Evolutionary conservation across 2,329 filamentous ascomycete species (phyloP), one percentile per base, ranked within the genome.

Genomic region (Xylariomycetidae sp.): DNA sequence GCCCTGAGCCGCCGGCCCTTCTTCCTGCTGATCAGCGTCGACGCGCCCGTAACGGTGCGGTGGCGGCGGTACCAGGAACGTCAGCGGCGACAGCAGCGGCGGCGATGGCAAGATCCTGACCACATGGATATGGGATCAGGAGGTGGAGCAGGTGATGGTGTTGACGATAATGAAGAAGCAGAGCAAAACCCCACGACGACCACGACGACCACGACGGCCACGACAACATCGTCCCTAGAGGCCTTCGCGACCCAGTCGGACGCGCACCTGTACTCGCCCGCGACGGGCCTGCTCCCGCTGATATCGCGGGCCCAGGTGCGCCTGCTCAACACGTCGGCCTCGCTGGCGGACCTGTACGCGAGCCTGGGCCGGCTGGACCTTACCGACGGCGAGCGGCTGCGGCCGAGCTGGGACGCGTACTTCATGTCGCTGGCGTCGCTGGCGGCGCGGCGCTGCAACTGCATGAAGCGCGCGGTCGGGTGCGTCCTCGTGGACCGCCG

Each of bases 341-440:
- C 82, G 16, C 63, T 94, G 2, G 66, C 77, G 8, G 74, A 83
- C 46, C 72, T 97, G 5, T 80, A 88, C 57, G 68, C 73, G 4
- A 82, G 85, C 7, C 75, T 98, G 2, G 71, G 75, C 30, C 74
- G 77, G 29, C 73, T 96, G 6, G 77, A 94, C 56, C 75, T 98
- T 16, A 73, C 83, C 2, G 81, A 92, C 52, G 74, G 82, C 20
- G 76, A 85, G 49, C 82, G 92, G 2, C 71, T 98, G 22, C 80
- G 92, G 2, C 92, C 92, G 1, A 82, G 78, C 30, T 98, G 92
- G 92, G 92, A 98, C 62, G 82, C 85, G 51, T 98, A 98, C 66
- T 98, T 98, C 57, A 98, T 98, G 92, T 80, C 86, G 25, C 71
- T 98, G n/a, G 89, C 92, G 5, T 88, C 85, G 20, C 77, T 98